Evolutionary conservation across 805 yeast species (phyloP), one percentile per base, ranked within the genome.

Genomic region (Debaryomyces maramus): DNA sequence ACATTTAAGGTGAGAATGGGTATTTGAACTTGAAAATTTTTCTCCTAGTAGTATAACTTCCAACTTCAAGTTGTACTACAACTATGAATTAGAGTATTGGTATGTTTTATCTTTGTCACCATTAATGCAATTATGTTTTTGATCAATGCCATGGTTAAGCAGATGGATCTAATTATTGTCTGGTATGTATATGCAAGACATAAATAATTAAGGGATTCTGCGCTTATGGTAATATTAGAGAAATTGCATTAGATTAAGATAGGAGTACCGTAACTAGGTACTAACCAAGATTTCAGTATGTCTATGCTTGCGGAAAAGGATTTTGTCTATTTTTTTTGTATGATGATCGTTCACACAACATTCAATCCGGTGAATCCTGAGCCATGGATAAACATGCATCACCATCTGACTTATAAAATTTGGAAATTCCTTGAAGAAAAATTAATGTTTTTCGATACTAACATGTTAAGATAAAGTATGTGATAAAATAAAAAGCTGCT

Each of bases 371-470:
- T 65, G 79, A 75, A 58, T 56, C 77, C 76, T 86, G 93, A 81
- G 83, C 93, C 85, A 67, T 68, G 85, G 86, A 82, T 78, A 70
- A 67, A 55, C 96, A 88, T 88, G 96, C 96, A 88, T 88, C 95
- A 88, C 96, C 96, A 88, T 85, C 96, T 88, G 96, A 87, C 16
- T 24, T 28, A 16, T 14, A 39, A 36, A 19, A 24, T 15, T 26
- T 34, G 16, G 30, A 29, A 18, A 21, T 33, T 23, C 15, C 11
- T 17, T 26, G 18, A n/a, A 33, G 23, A 9, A 15, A 6, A 20
- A 8, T 29, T 27, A 11, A 27, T 27, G 22, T 23, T 26, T 28
- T 15, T 13, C 4, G 32, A 23, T 37, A 37, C 35, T 31, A 30
- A 37, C 34, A 14, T 22, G 21, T 15, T 21, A 9, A 29, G 19